Base-by-base conservation (phyloP, 805 yeast genomes). In the Yamadazyma phyllophila region DNA sequence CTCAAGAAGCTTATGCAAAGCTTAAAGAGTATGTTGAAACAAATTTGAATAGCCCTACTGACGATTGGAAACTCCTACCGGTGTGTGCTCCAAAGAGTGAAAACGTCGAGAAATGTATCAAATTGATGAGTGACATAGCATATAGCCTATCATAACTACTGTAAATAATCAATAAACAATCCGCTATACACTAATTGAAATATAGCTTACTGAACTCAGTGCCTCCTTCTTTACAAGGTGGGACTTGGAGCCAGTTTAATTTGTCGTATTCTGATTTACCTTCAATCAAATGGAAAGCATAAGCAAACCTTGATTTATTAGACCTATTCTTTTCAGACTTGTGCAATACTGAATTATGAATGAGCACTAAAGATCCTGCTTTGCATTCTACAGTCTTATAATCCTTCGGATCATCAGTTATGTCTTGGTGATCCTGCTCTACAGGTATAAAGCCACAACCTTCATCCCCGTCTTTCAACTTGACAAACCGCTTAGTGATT, bases 251-350 rank as follows among this genome's bases (percentile, higher is more conserved):
- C 94, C 95, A 87, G 59, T 86, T 86, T 56, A 71, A 61, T 16
- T 66, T 65, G 58, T 86, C 94, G 56, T 85, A 87, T 20, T 73
- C 60, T 10, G 77, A 67, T 1, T 50, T 62, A 2, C 92, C 92
- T 43, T 87, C 94, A 46, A 87, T 83, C 36, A 83, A 75, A 58
- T 87, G 95, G 64, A 87, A 87, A 0, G 94, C 84, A 62, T 85
- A 87, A 0, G 90, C 94, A 57, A 72, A 85, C 50, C 95, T 71
- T 8, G 88, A 81, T 46, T 69, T 71, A 4, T 53, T 52, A 10
- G 86, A 78, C 1, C 56, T 41, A 58, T 87, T 87, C 43, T 68
- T 67, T 52, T 80, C 87, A 3, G 89, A 82, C 61, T 83, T 82
- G 59, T 87, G 95, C 16, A 87, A 60, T 2, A 86, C 86, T 0